These are phyloP conservation scores for Triangularia setosa DNA, from an alignment of 2,329 filamentous ascomycete species.

Conservation along the genomic window DNA sequence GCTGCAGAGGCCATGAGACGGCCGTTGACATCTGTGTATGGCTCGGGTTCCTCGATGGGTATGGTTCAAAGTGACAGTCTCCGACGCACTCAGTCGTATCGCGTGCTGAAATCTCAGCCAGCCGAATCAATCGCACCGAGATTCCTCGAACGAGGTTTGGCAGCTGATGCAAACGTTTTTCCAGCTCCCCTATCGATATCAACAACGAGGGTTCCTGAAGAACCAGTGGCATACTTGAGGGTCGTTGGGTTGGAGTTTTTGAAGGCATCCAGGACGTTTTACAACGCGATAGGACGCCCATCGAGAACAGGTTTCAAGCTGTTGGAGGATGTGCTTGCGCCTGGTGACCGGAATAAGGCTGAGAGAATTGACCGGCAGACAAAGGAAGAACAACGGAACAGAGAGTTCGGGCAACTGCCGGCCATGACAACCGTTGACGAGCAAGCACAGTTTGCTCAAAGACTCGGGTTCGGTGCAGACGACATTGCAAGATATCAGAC, in stretches of 20 bases:
- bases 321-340: slow-evolving; percentile 52
- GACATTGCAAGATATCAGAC: slow-evolving; percentile 50
- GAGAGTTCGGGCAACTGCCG: slow-evolving; percentile 60
- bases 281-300: slow-evolving; percentile 50
- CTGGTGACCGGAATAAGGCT: slow-evolving; percentile 49
- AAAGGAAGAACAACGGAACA: slow-evolving; percentile 49
- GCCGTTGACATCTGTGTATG: slow-evolving; percentile 47
- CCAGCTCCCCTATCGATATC: slow-evolving; percentile 41
- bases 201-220: slow-evolving; percentile 41
- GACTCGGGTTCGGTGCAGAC: slow-evolving; percentile 50
- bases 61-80: slow-evolving; percentile 45
- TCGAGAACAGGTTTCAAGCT: slow-evolving; percentile 44
- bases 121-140: slow-evolving; percentile 45
- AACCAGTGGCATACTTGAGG: slow-evolving; percentile 56
- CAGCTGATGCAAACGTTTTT: slow-evolving; percentile 48
- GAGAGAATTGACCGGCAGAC: slow-evolving; percentile 46
- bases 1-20: slow-evolving; percentile 46
- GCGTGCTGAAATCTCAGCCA: slow-evolving; percentile 52
- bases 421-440: slow-evolving; percentile 56
- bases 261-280: slow-evolving; percentile 53
- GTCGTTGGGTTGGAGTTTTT: slow-evolving; percentile 56
- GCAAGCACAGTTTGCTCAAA: slow-evolving; percentile 52
- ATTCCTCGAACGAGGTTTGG: slow-evolving; percentile 49
- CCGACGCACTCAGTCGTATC: slow-evolving; percentile 46
- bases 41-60: slow-evolving; percentile 40